A percentile compares a stretch with the other conserved stretches of the same genome.
Conservation (phyloP, 1,284 basidiomycete species). For the Pascua guehoae region DNA sequence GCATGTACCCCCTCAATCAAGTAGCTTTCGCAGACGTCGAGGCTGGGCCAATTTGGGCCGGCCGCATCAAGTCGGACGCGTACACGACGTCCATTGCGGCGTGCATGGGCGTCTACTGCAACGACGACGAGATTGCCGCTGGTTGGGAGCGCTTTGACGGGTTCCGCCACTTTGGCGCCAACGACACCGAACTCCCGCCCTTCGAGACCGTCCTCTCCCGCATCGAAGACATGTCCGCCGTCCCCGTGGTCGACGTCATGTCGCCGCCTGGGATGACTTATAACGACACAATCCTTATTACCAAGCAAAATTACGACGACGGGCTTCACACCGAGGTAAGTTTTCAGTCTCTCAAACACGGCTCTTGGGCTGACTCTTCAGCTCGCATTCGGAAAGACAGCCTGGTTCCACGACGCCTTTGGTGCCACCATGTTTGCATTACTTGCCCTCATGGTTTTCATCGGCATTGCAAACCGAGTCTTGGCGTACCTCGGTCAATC, state of each 20-base stretch:
- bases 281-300: not conserved
- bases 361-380: not conserved
- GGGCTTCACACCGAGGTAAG: constrained; percentile 2
- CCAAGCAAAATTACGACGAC: constrained; percentile 3
- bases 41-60: constrained; percentile 1
- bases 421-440: constrained; percentile 25
- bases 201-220: not conserved
- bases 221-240: not conserved
- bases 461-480: constrained; percentile 19
- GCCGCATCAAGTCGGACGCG: not conserved
- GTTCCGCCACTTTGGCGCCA: not conserved
- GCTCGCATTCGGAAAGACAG: not conserved
- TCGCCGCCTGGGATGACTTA: not conserved
- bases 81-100: constrained; percentile 17
- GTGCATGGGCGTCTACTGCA: constrained; percentile 22
- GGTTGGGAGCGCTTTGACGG: constrained; percentile 6
- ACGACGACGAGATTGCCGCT: not conserved
- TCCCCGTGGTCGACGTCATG: constrained; percentile 2
- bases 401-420: constrained; percentile 23
- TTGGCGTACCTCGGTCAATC: not conserved
- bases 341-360: not conserved
- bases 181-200: not conserved
- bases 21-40: constrained; percentile 6
- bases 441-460: constrained; percentile 12
- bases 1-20: constrained; percentile 9